Base-by-base conservation (phyloP, 176 grass and related monocot species). In the Raddia distichophylla region DNA sequence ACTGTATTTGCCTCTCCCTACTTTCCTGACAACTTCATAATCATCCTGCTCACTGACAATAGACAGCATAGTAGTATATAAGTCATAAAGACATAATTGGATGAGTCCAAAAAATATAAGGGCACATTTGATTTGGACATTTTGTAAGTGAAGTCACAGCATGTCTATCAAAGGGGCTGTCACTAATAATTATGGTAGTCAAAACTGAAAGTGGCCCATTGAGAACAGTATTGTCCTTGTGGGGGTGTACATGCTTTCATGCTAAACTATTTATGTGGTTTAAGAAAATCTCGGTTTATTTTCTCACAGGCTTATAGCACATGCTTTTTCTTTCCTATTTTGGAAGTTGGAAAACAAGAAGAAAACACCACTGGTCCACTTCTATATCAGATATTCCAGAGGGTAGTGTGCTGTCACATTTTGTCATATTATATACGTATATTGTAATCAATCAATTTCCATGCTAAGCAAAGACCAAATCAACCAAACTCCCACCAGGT, bases 1-100 rank as follows among this genome's bases (percentile, higher is more conserved):
- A 66, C 95, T 98, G 66, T 98, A 98, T 84, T 98, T 98, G 12
- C 95, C 95, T 84, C 95, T 94, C 66, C 95, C 95, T 76, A 98
- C 88, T 77, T 98, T 98, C 69, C 90, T 86, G 14, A 98, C 88
- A 80, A 98, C 92, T 83, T 98, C 95, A 78, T 98, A 98, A 75
- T 95, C 88, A 87, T 98, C 95, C 64, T 98, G 95, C 45, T 95
- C 88, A 73, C 95, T 98, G 90, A 73, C 44, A 53, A 90, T 40
- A 86, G 51, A 82, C 47, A 77, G 42, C 17, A 37, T 49, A 76
- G 7, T n/a, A 18, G 8, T 89, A 37, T 49, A 76, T 7, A 15
- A 18, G 8, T 89, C 37, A 89, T 63, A 68, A 55, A 7, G 12
- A 6, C 16, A 60, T 59, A 49, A 7, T 18, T 59, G 18, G 17